Percentiles rank a stretch among this genome's conserved stretches.
phyloP scores from a whole-genome alignment of 225 moss, liverwort and hornwort species.

The Physcomitrellopsis africana region DNA sequence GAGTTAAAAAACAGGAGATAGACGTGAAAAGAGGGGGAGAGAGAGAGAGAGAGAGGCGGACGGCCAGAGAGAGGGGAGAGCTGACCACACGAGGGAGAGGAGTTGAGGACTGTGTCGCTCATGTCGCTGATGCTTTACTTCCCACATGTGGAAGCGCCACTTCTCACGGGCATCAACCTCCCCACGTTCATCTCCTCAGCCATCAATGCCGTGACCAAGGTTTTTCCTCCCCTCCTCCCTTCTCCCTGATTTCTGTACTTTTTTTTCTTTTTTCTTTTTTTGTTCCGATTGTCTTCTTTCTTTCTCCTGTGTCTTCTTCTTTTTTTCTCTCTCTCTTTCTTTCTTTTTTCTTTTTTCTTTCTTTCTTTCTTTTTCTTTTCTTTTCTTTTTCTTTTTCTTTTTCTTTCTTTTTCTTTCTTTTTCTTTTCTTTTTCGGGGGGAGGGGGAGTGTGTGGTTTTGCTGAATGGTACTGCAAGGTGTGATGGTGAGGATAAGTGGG shows the following conservation, averaged over 20 bases:
- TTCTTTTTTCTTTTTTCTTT: no score
- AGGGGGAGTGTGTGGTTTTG: no score
- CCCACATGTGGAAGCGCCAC: conserved; percentile 35
- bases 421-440: no score
- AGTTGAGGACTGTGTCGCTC: neutral
- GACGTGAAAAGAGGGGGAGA: conserved; percentile 38
- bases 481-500: no score
- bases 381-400: no score
- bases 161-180: conserved; percentile 41
- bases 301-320: no score
- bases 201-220: conserved; percentile 28
- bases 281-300: no score
- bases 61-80: conserved; percentile 29
- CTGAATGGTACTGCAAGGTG: no score
- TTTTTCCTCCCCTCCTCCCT: neutral
- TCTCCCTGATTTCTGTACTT: neutral
- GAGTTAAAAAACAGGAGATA: neutral
- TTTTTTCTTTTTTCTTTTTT: no score
- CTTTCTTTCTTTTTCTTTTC: no score
- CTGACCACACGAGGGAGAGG: conserved; percentile 31
- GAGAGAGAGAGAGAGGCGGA: conserved; percentile 23
- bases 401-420: no score
- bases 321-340: no score
- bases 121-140: conserved; percentile 21
- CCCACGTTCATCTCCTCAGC: conserved; percentile 46